Conservation (phyloP, 1,284 basidiomycete genomes). For the Mixia osmundae region DNA sequence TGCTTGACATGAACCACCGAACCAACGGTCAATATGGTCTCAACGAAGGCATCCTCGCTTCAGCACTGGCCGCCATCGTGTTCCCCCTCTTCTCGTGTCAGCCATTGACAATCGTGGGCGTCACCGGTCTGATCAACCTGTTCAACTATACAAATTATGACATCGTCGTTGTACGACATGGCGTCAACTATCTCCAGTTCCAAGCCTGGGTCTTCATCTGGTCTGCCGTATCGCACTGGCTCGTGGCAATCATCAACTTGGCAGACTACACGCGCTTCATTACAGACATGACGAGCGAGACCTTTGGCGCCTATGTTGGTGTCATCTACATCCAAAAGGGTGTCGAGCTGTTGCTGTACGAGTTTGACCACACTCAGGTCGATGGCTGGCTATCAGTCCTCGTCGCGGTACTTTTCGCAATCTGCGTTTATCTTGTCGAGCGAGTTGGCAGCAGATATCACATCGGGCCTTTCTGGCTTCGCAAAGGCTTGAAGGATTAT, state of each 20-base stretch:
- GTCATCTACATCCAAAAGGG: conserved; percentile 25
- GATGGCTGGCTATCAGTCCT: conserved; percentile 25
- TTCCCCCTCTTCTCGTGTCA: conserved; percentile 77
- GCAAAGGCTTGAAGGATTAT: conserved; percentile 22
- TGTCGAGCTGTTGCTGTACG: conserved; percentile 24
- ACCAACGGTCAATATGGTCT: conserved; percentile 76
- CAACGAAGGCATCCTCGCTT: conserved; percentile 41
- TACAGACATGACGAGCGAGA: conserved; percentile 73
- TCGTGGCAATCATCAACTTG: conserved; percentile 53
- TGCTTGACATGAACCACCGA: conserved; percentile 65
- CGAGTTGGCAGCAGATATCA: conserved; percentile 10
- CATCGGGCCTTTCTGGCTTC: conserved; percentile 21
- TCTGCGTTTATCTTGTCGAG: conserved; percentile 23
- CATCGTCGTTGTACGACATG: conserved; percentile 35
- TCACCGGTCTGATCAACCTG: conserved; percentile 50
- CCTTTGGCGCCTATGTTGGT: conserved; percentile 44
- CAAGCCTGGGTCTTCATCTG: conserved; percentile 28
- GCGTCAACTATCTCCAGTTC: conserved; percentile 55
- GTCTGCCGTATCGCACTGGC: conserved; percentile 78
- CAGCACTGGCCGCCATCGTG: conserved; percentile 56
- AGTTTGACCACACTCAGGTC: conserved; percentile 15
- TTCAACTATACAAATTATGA: conserved; percentile 76
- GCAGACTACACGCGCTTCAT: conserved; percentile 36
- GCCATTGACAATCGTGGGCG: conserved; percentile 76
- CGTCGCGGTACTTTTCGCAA: conserved; percentile 25